phyloP scores from a whole-genome alignment of 495 filamentous ascomycete genomes.

The Lindgomyces ingoldianus region DNA sequence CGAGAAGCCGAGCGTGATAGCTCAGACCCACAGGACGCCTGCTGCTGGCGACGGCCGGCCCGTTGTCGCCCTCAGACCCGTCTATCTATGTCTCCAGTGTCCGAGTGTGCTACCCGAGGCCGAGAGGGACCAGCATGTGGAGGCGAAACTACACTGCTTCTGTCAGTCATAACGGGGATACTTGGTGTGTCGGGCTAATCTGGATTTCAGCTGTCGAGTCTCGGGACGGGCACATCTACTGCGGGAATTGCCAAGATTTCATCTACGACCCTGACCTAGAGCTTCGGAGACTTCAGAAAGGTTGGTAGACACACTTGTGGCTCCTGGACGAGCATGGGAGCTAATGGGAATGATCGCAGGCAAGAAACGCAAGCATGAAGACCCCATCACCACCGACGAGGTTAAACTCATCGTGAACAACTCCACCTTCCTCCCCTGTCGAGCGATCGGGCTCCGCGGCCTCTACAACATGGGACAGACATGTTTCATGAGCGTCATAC shows the following conservation, averaged over 20 bases:
- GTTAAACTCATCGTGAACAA: slow-evolving; percentile 60
- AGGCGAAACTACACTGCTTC: slow-evolving; percentile 62
- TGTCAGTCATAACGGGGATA: slow-evolving; percentile 51
- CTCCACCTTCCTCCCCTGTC: slow-evolving; percentile 64
- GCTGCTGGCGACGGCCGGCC: slow-evolving; percentile 35
- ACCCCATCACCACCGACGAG: slow-evolving; percentile 60
- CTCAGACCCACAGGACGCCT: slow-evolving; percentile 37
- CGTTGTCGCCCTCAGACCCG: slow-evolving; percentile 54
- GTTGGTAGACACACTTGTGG: slow-evolving; percentile 26
- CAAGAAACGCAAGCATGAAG: slow-evolving; percentile 62
- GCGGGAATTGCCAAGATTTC: slow-evolving; percentile 80
- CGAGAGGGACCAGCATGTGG: slow-evolving; percentile 58
- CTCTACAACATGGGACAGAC: slow-evolving; percentile 92
- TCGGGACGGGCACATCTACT: slow-evolving; percentile 71
- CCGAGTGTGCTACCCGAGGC: slow-evolving; percentile 58
- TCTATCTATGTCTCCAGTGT: slow-evolving; percentile 71
- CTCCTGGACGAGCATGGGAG: neutral
- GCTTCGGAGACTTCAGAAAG: slow-evolving; percentile 61
- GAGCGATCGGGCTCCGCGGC: slow-evolving; percentile 74
- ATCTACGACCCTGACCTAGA: slow-evolving; percentile 86
- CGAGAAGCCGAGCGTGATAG: slow-evolving; percentile 35
- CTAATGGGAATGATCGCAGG: slow-evolving; percentile 8
- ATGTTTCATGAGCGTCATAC: slow-evolving; percentile 89
- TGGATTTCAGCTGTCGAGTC: slow-evolving; percentile 72
- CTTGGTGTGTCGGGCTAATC: slow-evolving; percentile 6